Base-by-base conservation (phyloP, 257 asterid genomes). In the Paulownia fortunei region DNA sequence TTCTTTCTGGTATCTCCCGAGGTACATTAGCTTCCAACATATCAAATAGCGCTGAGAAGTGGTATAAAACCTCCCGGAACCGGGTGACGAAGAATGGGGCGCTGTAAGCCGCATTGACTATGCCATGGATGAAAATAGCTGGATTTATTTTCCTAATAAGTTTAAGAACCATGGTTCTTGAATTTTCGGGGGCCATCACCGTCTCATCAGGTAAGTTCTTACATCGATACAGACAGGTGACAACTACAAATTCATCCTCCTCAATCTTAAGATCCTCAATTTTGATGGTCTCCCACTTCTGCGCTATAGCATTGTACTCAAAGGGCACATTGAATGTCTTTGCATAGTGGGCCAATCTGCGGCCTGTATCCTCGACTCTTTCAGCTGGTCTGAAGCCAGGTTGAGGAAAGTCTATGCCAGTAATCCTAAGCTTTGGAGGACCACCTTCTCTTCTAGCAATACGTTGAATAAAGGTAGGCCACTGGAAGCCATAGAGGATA, bases 381-480 rank as follows among this genome's bases (percentile, higher is more conserved):
- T 85, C 88, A 0, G 94, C 89, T 1, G 94, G 94, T 12, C 86
- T 78, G 76, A 89, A 89, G 21, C 94, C 94, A 0, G 92, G 86
- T 64, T 86, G 89, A 2, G 94, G 94, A 34, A 89, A 86, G 27
- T 89, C 94, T 7, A 89, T 82, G 37, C 94, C 92, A 0, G 94
- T 89, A 3, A 89, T 87, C n/a, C 84, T 82, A 32, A 89, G 82
- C 83, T 46, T 80, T 19, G 94, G 94, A 7, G 92, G 89, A 0
- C 90, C 94, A 15, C 88, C 87, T 27, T 82, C 76, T 68, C 91
- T 79, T 4, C 3, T 39, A 1, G 92, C 69, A 54, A 87, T 36
- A 8, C 79, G 86, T 37, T 84, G 92, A 23, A 89, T 80, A 63
- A 89, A 59, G 23, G 80, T 82, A 2, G 92, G 92, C 92, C 93